Percentiles rank a stretch among this genome's conserved stretches.
Conservation (phyloP, 768 basidiomycete genomes). For the Fistulinella prunicolor region DNA sequence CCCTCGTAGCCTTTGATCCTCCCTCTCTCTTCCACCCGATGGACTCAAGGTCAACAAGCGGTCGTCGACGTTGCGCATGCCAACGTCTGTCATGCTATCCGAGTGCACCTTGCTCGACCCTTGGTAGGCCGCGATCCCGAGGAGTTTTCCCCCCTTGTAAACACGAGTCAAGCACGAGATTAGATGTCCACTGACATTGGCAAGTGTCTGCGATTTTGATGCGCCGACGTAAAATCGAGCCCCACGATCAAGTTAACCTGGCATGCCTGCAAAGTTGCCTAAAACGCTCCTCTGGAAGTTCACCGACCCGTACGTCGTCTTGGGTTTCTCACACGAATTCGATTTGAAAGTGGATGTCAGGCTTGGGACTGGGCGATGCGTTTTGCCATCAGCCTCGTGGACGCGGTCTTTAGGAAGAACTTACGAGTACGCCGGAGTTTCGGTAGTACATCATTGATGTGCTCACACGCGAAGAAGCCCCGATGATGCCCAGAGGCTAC, state of each 20-base stretch:
- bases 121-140: slow-evolving; percentile 83
- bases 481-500: slow-evolving; percentile 64
- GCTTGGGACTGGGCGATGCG: neutral
- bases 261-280: too few relatives aligned
- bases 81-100: slow-evolving; percentile 78
- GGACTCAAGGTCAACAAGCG: neutral
- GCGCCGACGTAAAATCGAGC: neutral
- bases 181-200: too few relatives aligned
- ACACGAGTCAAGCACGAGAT: too few relatives aligned
- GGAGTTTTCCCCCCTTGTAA: slow-evolving; percentile 73
- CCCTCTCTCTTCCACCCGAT: too few relatives aligned
- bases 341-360: neutral
- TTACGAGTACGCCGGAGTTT: slow-evolving; percentile 74
- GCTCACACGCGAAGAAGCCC: slow-evolving; percentile 85
- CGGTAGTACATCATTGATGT: slow-evolving; percentile 85
- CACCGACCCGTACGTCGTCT: slow-evolving; percentile 42
- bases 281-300: too few relatives aligned
- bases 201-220: slow-evolving; percentile 31
- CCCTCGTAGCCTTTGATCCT: too few relatives aligned
- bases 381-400: slow-evolving; percentile 3
- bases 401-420: slow-evolving; percentile 52
- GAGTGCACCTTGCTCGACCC: too few relatives aligned
- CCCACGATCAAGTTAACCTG: neutral
- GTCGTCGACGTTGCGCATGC: neutral
- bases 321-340: slow-evolving; percentile 8